These are phyloP conservation scores for Clonostachys chloroleuca DNA, from an alignment of 2,329 filamentous ascomycete species.

Conservation along the genomic window DNA sequence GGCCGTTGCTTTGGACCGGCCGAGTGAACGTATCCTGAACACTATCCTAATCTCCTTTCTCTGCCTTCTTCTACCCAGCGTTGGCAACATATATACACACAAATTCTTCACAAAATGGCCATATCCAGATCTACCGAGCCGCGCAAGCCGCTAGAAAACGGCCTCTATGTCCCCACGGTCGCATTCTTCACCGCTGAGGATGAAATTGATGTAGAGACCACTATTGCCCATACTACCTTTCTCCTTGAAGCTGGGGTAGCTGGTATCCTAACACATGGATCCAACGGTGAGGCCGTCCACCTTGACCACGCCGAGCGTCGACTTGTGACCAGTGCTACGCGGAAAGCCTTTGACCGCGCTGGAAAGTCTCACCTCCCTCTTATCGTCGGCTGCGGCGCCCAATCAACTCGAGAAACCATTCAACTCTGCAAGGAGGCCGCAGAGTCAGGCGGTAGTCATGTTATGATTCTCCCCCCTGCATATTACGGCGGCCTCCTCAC, in stretches of 20 bases:
- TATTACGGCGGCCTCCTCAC: slow-evolving; percentile 63
- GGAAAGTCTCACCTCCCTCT: slow-evolving; percentile 52
- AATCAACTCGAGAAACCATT: slow-evolving; percentile 64
- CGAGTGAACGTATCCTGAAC: too few relatives aligned
- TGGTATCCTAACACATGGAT: slow-evolving; percentile 65
- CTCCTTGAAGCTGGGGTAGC: slow-evolving; percentile 60
- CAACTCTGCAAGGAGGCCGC: slow-evolving; percentile 61
- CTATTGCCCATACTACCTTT: slow-evolving; percentile 46
- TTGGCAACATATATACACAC: too few relatives aligned
- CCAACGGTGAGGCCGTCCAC: slow-evolving; percentile 71
- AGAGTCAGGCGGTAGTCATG: slow-evolving; percentile 60
- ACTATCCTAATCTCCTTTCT: too few relatives aligned
- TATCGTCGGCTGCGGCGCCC: slow-evolving; percentile 65
- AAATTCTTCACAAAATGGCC: neutral
- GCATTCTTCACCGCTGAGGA: slow-evolving; percentile 55
- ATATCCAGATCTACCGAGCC: neutral
- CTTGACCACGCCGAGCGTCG: slow-evolving; percentile 60
- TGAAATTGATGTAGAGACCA: slow-evolving; percentile 47
- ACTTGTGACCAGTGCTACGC: slow-evolving; percentile 54
- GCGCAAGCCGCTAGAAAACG: slow-evolving; percentile 14
- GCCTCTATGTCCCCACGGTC: slow-evolving; percentile 60
- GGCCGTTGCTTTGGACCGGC: too few relatives aligned
- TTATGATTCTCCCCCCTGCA: slow-evolving; percentile 62
- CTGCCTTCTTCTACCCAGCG: too few relatives aligned
- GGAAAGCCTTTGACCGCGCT: slow-evolving; percentile 53